A percentile compares a stretch with the other conserved stretches of the same genome.
These are phyloP conservation scores for Leccinum longicurvipes DNA, from an alignment of 768 basidiomycete species.

Conservation along the genomic window DNA sequence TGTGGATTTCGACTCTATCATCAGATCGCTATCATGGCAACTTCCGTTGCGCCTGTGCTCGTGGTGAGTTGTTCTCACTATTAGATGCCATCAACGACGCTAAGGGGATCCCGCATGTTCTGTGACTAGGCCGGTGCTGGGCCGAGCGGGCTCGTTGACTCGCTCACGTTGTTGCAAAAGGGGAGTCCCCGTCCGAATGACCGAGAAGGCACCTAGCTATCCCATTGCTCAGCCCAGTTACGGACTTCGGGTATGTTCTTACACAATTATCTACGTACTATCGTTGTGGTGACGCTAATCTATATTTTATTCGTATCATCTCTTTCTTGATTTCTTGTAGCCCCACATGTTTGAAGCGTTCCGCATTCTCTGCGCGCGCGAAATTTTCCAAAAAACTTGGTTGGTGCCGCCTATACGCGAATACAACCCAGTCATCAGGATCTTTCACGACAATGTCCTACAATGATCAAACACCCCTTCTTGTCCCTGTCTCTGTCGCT, in stretches of 20 bases:
- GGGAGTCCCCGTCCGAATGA: slow-evolving; percentile 48
- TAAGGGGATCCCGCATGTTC: background rate
- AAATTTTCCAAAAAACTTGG: slow-evolving; percentile 33
- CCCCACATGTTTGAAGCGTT: slow-evolving; percentile 42
- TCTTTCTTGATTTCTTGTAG: slow-evolving; percentile 2
- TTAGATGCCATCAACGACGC: background rate
- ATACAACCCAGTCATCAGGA: slow-evolving; percentile 28
- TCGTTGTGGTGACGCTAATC: too few species aligned
- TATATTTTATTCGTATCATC: too few species aligned
- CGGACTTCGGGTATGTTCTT: slow-evolving; percentile 35
- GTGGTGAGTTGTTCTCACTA: slow-evolving; percentile 9
- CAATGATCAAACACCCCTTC: slow-evolving; percentile 20
- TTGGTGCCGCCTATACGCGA: slow-evolving; percentile 28
- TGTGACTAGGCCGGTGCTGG: slow-evolving; percentile 25
- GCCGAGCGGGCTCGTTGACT: slow-evolving; percentile 30
- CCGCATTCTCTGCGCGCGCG: slow-evolving; percentile 37
- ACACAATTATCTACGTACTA: background rate
- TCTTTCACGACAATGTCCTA: background rate
- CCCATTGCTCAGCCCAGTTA: slow-evolving; percentile 38
- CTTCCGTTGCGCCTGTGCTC: slow-evolving; percentile 17
- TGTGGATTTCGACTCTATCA: background rate
- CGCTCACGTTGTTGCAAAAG: slow-evolving; percentile 38
- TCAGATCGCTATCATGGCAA: slow-evolving; percentile 6
- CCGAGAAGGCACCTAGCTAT: slow-evolving; percentile 41
- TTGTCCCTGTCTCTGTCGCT: too few species aligned